Percentiles rank a stretch among this genome's conserved stretches.
phyloP scores from a whole-genome alignment of 768 basidiomycete genomes.

The Termitomyces sp. region DNA sequence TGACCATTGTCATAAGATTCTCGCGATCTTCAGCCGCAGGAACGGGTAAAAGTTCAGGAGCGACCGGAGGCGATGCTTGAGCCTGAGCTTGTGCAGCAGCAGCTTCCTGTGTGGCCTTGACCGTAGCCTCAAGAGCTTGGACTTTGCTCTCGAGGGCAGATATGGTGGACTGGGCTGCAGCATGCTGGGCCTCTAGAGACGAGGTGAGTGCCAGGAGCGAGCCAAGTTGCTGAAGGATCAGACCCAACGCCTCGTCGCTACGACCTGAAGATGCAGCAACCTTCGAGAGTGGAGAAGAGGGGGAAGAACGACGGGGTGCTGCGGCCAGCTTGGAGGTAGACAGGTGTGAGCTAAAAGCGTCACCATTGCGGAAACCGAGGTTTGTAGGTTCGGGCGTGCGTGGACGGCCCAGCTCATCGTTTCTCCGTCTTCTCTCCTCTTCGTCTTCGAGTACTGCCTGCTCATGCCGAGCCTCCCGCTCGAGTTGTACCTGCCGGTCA shows the following conservation, averaged over 20 bases:
- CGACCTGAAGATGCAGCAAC: slow-evolving; percentile 19
- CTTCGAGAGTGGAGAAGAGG: slow-evolving; percentile 22
- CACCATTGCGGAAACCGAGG: slow-evolving; percentile 26
- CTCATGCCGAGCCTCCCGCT: slow-evolving; percentile 36
- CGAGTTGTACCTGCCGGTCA: background rate
- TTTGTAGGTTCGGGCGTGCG: slow-evolving; percentile 74
- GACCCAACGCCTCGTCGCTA: slow-evolving; percentile 50
- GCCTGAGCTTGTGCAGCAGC: slow-evolving; percentile 16
- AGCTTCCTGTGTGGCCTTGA: slow-evolving; percentile 37
- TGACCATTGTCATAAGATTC: slow-evolving; percentile 46
- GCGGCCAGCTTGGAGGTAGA: slow-evolving; percentile 7
- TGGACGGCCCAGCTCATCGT: slow-evolving; percentile 62
- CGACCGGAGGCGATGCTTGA: slow-evolving; percentile 4
- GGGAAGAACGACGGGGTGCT: slow-evolving; percentile 14
- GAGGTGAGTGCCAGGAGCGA: slow-evolving; percentile 69
- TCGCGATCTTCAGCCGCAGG: slow-evolving; percentile 31
- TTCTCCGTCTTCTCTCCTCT: slow-evolving; percentile 46
- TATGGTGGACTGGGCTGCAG: slow-evolving; percentile 72
- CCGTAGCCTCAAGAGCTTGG: slow-evolving; percentile 56
- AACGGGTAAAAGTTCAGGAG: slow-evolving; percentile 5
- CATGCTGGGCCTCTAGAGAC: slow-evolving; percentile 72
- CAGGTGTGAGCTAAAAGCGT: slow-evolving; percentile 11
- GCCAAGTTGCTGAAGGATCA: slow-evolving; percentile 71
- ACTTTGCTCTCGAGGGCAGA: slow-evolving; percentile 65
- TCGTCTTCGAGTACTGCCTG: slow-evolving; percentile 38